Percentiles rank a stretch among this genome's conserved stretches.
These are phyloP conservation scores for Candida golubevii DNA, from an alignment of 805 yeast species.

Conservation along the genomic window DNA sequence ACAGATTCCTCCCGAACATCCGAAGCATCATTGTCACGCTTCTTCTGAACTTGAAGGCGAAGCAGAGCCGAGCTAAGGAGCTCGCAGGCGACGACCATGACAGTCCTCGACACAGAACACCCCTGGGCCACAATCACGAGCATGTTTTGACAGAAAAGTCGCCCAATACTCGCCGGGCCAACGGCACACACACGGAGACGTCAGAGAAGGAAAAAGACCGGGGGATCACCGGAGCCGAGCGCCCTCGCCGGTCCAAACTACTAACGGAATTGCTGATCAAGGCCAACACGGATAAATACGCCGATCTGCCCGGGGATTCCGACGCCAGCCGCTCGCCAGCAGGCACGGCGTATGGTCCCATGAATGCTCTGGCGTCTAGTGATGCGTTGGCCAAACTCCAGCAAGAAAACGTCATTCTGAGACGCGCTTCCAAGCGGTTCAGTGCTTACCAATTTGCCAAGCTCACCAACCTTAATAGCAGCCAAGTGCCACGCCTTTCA, in stretches of 20 bases:
- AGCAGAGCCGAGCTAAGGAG: conserved; percentile 57
- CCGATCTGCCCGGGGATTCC: neutral
- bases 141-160: neutral
- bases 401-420: conserved; percentile 74
- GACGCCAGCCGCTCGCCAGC: neutral
- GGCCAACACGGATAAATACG: neutral
- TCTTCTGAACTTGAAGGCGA: conserved; percentile 72
- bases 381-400: conserved; percentile 78
- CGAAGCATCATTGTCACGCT: conserved; percentile 80
- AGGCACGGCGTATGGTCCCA: neutral
- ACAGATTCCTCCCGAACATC: conserved; percentile 75
- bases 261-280: conserved; percentile 4
- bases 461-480: conserved; percentile 42
- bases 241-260: conserved; percentile 7
- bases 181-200: neutral
- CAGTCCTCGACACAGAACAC: neutral
- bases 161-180: neutral
- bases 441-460: conserved; percentile 91
- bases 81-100: conserved; percentile 22
- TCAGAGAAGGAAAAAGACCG: neutral
- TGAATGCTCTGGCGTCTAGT: conserved; percentile 10
- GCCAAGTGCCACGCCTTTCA: conserved; percentile 11
- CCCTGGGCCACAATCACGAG: neutral
- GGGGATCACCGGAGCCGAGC: neutral
- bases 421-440: conserved; percentile 90